Conservation (phyloP, 1,139 yeast genomes). For the Pichia sp. region DNA sequence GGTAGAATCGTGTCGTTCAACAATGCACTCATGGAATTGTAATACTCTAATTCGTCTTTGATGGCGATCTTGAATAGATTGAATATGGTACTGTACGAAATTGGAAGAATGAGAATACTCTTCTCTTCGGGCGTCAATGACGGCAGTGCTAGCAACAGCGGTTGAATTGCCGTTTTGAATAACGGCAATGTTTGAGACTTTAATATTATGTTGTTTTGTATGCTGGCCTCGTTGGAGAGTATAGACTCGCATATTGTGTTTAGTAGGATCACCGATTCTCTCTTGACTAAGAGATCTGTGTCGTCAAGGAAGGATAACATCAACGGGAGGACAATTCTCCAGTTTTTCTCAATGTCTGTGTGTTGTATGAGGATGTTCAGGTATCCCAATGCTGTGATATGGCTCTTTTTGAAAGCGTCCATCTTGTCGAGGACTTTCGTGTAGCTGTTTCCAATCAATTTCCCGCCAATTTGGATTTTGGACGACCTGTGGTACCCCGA, state of each 20-base stretch:
- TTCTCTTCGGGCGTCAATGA: constrained; percentile 26
- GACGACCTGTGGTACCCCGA: constrained; percentile 14
- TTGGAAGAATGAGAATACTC: constrained; percentile 21
- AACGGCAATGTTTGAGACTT: constrained; percentile 25
- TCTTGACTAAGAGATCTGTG: constrained; percentile 25
- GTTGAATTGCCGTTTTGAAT: constrained; percentile 25
- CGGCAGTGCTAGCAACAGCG: constrained; percentile 30
- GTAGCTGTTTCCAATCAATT: constrained; percentile 22
- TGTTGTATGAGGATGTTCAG: constrained; percentile 18
- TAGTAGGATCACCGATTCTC: constrained; percentile 22
- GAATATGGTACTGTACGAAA: constrained; percentile 24
- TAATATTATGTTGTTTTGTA: constrained; percentile 20
- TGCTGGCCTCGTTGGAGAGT: not conserved
- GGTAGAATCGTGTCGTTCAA: constrained; percentile 29
- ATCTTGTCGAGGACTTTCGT: constrained; percentile 18
- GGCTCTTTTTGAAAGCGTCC: constrained; percentile 23
- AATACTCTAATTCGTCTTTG: constrained; percentile 10
- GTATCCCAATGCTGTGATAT: constrained; percentile 20
- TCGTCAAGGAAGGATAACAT: constrained; percentile 29
- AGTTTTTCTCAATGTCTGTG: constrained; percentile 21
- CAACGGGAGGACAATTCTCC: constrained; percentile 28
- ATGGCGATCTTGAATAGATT: constrained; percentile 15
- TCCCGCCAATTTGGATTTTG: constrained; percentile 13
- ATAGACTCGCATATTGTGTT: constrained; percentile 15
- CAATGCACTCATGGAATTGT: constrained; percentile 21